A percentile compares a stretch with the other conserved stretches of the same genome.
Evolutionary conservation across 805 yeast species (phyloP).

Genomic region (Starmera caribaea): DNA sequence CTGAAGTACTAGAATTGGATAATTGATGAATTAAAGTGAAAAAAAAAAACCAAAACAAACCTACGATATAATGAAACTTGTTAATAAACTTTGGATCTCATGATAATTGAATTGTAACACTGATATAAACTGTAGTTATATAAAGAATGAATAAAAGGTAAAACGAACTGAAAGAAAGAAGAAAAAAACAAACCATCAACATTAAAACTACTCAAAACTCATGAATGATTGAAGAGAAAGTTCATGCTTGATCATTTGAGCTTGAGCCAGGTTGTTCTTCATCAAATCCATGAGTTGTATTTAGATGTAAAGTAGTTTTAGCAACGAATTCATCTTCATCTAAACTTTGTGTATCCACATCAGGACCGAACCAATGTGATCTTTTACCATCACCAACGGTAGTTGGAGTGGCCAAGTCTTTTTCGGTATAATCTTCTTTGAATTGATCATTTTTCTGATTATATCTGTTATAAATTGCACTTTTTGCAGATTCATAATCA

Average conservation of each 20-base stretch:
- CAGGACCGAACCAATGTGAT: conserved; percentile 21
- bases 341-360: conserved; percentile 6
- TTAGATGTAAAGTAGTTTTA: conserved; percentile 14
- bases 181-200: too few relatives aligned
- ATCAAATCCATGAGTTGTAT: not conserved
- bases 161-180: too few relatives aligned
- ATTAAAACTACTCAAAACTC: too few relatives aligned
- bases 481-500: not conserved
- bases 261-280: too few relatives aligned
- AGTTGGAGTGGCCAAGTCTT: conserved; percentile 21
- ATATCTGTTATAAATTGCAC: not conserved
- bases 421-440: conserved; percentile 6
- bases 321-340: conserved; percentile 10
- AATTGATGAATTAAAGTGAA: not conserved
- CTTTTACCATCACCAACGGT: conserved; percentile 26
- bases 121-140: too few relatives aligned
- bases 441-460: not conserved
- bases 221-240: too few relatives aligned
- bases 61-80: not conserved
- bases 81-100: too few relatives aligned
- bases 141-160: too few relatives aligned
- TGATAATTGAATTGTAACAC: too few relatives aligned
- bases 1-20: conserved; percentile 1
- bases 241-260: too few relatives aligned
- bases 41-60: too few relatives aligned